A percentile compares a stretch with the other conserved stretches of the same genome.
These are phyloP conservation scores for Epichloe sylvatica DNA, from an alignment of 2,329 filamentous ascomycete genomes.

Conservation along the genomic window DNA sequence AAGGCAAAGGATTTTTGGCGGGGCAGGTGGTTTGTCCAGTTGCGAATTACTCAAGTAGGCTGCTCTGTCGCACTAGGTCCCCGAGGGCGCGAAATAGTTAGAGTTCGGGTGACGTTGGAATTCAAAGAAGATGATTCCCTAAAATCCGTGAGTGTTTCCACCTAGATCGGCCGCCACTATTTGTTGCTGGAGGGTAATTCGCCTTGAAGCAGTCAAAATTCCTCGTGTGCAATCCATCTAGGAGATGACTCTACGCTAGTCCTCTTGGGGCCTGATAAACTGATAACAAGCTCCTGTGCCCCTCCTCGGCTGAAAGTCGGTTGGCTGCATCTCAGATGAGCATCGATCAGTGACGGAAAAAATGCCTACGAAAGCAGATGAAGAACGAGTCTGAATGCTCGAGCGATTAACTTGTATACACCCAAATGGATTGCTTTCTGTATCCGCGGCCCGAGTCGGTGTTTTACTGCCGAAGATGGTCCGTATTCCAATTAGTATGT, in stretches of 20 bases:
- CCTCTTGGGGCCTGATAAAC: constrained; percentile 22
- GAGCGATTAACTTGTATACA: no score
- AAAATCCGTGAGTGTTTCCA: neutral
- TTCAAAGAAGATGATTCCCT: neutral
- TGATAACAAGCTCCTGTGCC: constrained; percentile 23
- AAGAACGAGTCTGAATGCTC: no score
- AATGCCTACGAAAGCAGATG: neutral
- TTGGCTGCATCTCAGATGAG: neutral
- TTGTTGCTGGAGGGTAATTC: constrained; percentile 17
- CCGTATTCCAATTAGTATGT: no score
- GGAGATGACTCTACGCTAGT: constrained; percentile 27
- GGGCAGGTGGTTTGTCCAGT: constrained; percentile 12
- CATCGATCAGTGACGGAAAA: no score
- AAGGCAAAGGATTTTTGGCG: constrained; percentile 9
- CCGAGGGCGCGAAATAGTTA: neutral
- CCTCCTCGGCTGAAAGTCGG: constrained; percentile 21
- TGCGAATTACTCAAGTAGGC: neutral
- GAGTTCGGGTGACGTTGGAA: neutral
- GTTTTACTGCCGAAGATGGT: no score
- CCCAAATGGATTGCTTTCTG: no score
- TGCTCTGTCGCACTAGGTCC: neutral
- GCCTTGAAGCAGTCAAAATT: constrained; percentile 26
- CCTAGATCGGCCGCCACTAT: neutral
- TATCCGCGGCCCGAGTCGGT: no score
- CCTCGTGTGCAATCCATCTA: constrained; percentile 26